Base-by-base conservation (phyloP, 305 asterid genomes). In the Fraxinus floribunda region DNA sequence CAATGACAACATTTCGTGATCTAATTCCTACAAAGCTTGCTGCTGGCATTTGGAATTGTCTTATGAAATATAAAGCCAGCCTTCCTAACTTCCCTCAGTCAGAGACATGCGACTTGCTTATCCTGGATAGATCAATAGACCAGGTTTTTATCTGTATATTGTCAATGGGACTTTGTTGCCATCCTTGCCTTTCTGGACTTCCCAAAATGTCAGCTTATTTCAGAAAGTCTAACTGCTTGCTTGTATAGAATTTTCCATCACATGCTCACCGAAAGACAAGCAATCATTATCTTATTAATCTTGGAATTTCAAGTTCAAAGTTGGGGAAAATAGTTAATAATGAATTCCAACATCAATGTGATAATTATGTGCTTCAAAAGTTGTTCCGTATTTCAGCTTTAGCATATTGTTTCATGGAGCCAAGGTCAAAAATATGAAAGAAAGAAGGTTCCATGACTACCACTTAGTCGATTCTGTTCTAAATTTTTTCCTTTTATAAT, bases 71-170 rank as follows among this genome's bases (percentile, higher is more conserved):
- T 88, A 97, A 95, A 90, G 72, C 97, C 75, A 90, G 81, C 83
- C 90, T 96, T 70, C 93, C 97, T 29, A 91, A 92, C 86, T 97
- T 87, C 80, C 99, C 99, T 57, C 97, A 92, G 83, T 88, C 93
- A 83, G 99, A 97, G 91, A 97, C 99, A 86, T 97, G 98, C 85
- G 98, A 97, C 86, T 89, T 97, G 86, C 98, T 97, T 84, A 97
- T 97, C 84, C 85, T 97, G 82, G 99, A 97, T 86, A 90, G 99
- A 93, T 95, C 99, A 80, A 86, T 93, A 80, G 99, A 97, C 88
- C 99, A 95, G 98, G 99, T 97, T 84, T 74, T 32, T 68, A 79
- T 77, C 60, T 82, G 78, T 79, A 52, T 32, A 75, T 36, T 32
- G 76, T 39, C 71, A 55, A 34, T 29, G 41, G 15, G 52, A 76